Percentiles rank a stretch among this genome's conserved stretches.
These are phyloP conservation scores for Oryza rufipogon DNA, from an alignment of 176 grass and related monocot genomes.

Conservation along the genomic window DNA sequence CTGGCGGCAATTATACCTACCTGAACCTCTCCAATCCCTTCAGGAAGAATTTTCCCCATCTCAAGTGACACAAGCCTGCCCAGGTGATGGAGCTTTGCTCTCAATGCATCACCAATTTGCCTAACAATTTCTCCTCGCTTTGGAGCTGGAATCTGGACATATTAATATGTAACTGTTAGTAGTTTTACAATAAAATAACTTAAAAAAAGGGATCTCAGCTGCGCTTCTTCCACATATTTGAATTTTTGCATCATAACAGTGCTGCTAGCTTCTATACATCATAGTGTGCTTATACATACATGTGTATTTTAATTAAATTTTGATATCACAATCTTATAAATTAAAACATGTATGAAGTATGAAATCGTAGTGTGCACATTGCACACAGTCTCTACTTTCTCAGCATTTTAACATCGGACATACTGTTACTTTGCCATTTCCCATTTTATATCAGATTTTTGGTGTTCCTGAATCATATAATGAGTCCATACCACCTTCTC, in stretches of 20 bases:
- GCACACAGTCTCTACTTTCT: neutral
- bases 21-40: constrained; percentile 99
- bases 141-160: constrained; percentile 72
- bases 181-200: neutral
- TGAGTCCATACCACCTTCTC: neutral
- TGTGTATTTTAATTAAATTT: neutral
- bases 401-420: neutral
- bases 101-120: constrained; percentile 94
- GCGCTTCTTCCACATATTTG: neutral
- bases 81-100: constrained; percentile 82
- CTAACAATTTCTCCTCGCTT: constrained; percentile 98
- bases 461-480: neutral
- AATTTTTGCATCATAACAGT: neutral
- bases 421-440: neutral
- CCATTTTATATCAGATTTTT: neutral
- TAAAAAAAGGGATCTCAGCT: neutral
- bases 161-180: constrained; percentile 3
- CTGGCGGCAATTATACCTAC: constrained; percentile 47
- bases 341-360: neutral
- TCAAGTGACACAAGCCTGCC: constrained; percentile 95
- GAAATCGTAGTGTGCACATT: constrained; percentile 7
- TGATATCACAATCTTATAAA: neutral
- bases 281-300: neutral
- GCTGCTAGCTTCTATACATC: no score
- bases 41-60: constrained; percentile 99